Conservation (phyloP, 768 basidiomycete genomes). For the Suillus hirtellus region DNA sequence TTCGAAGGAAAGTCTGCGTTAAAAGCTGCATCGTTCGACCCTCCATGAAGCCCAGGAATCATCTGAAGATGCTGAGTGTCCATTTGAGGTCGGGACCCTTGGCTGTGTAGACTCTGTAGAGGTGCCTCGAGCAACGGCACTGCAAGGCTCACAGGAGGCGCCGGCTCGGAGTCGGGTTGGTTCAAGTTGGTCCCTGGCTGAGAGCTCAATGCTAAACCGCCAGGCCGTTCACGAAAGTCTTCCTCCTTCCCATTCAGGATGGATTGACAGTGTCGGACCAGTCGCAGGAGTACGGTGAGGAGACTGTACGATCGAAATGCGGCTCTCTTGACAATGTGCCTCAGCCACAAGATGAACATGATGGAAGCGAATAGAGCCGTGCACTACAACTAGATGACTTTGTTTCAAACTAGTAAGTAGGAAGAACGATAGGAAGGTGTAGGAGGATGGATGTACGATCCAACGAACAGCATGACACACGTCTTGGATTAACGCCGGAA, state of each 20-base stretch:
- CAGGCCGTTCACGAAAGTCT: background rate
- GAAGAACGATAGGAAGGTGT: background rate
- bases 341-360: background rate
- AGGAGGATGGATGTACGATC: background rate
- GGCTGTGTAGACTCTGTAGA: background rate
- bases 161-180: background rate
- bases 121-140: slow-evolving; percentile 2
- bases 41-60: background rate
- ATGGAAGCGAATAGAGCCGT: background rate
- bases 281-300: background rate
- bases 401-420: background rate
- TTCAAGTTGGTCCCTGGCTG: background rate
- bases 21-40: background rate
- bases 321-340: background rate
- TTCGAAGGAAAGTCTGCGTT: background rate
- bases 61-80: background rate
- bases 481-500: background rate
- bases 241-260: background rate
- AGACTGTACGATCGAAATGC: background rate
- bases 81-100: background rate
- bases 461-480: background rate
- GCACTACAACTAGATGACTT: background rate
- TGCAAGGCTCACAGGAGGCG: background rate
- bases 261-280: background rate
- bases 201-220: background rate